Evolutionary conservation across 2,329 filamentous ascomycete species (phyloP), one percentile per base, ranked within the genome.

Genomic region (Botryotinia convoluta): DNA sequence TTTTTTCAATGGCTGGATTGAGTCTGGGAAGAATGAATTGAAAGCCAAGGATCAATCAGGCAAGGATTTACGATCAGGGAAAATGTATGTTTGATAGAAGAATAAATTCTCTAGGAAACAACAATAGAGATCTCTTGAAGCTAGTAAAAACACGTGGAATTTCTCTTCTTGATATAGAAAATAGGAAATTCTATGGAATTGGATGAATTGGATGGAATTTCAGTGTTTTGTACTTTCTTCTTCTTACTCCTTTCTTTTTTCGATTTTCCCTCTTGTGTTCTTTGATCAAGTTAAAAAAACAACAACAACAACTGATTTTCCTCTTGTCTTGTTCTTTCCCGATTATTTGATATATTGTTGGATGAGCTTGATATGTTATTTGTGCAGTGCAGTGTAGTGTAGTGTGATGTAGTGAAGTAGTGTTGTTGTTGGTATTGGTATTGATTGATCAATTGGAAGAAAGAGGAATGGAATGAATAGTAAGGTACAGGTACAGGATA

Each of bases 1-100:
- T 48, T 48, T 39, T 75, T 75, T 78, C 74, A 77, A 59, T 69
- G 51, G 26, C 57, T 73, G 51, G 26, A 44, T 73, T 69, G 69
- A 54, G 65, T 59, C 29, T 62, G 44, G 57, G 29, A 61, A 37
- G 61, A 70, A 68, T 14, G 32, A 48, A 64, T 65, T 54, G 45
- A 71, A 44, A 65, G 69, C 69, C 69, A 71, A 71, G 60, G 69
- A 65, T 71, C 44, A 71, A 71, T 71, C 69, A 63, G 61, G 45
- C 69, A 71, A 71, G 60, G 69, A 71, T 71, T 72, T 72, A 72
- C 71, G 44, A 72, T 44, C 51, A 72, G 48, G 29, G 63, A 69
- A 72, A 57, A 69, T 48, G 39, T 71, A 64, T 71, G 69, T 54
- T 65, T 65, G 68, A 61, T 70, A 67, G 48, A 69, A 65, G 69